A percentile compares a stretch with the other conserved stretches of the same genome.
phyloP scores from a whole-genome alignment of 306 rosid species.

The Cucumis cinereus region DNA sequence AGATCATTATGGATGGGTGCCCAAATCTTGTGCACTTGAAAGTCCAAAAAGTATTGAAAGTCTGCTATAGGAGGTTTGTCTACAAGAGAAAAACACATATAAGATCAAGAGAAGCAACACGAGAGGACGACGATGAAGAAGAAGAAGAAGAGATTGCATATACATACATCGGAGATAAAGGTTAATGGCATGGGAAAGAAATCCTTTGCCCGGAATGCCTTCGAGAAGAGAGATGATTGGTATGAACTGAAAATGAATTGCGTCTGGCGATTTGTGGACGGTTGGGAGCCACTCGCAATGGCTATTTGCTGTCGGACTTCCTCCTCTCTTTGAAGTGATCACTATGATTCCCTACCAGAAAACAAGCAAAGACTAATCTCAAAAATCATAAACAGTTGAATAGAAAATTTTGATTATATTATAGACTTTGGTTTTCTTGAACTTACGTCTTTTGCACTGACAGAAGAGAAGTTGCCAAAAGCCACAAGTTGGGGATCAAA shows the following conservation, averaged over 20 bases:
- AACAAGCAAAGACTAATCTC: not conserved
- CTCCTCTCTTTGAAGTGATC: slow-evolving; percentile 65
- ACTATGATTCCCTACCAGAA: slow-evolving; percentile 64
- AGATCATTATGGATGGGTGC: slow-evolving; percentile 80
- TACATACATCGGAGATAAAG: slow-evolving; percentile 84
- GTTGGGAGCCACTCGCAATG: slow-evolving; percentile 83
- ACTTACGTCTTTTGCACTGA: slow-evolving; percentile 68
- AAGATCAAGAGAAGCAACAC: not conserved
- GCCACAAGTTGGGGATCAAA: slow-evolving; percentile 45
- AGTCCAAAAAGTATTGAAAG: slow-evolving; percentile 73
- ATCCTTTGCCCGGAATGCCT: slow-evolving; percentile 68
- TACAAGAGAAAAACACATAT: not conserved
- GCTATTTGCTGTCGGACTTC: slow-evolving; percentile 36
- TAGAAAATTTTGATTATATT: not conserved
- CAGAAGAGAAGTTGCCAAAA: slow-evolving; percentile 30
- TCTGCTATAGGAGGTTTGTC: slow-evolving; percentile 82
- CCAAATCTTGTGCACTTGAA: slow-evolving; percentile 71
- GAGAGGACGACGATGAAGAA: not conserved
- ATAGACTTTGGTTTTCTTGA: not conserved
- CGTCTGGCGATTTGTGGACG: slow-evolving; percentile 55
- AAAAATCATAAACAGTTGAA: not conserved
- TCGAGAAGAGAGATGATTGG: slow-evolving; percentile 83
- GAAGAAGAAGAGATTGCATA: not conserved
- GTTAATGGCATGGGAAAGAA: slow-evolving; percentile 81
- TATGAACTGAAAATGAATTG: slow-evolving; percentile 45